Evolutionary conservation across 306 rosid genomes (phyloP).

Genomic region (Phaseolus lunatus): DNA sequence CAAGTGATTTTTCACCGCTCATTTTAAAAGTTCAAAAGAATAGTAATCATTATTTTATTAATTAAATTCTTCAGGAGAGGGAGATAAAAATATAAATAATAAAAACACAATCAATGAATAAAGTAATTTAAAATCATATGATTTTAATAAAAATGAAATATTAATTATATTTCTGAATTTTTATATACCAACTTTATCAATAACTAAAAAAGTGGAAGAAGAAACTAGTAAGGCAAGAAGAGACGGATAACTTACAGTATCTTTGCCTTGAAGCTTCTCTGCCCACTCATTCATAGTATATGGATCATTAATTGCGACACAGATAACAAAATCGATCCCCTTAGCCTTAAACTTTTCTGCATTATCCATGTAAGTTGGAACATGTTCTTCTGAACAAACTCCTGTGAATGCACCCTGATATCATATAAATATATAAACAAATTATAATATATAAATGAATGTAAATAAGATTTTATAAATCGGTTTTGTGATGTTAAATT

Average conservation of each 20-base stretch:
- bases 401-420: constrained; percentile 93
- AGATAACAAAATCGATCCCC: constrained; percentile 78
- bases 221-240: not conserved
- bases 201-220: not conserved
- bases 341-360: constrained; percentile 76
- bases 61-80: too few relatives aligned
- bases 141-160: too few relatives aligned
- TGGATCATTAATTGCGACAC: constrained; percentile 92
- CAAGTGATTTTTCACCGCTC: not conserved
- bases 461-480: too few relatives aligned
- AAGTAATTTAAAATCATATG: too few relatives aligned
- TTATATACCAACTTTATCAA: not conserved
- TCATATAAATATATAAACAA: too few relatives aligned
- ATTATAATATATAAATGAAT: too few relatives aligned
- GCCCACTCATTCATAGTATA: constrained; percentile 86
- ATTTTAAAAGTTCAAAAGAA: too few relatives aligned
- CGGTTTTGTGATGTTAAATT: too few relatives aligned
- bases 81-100: too few relatives aligned
- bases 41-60: too few relatives aligned
- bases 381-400: constrained; percentile 89
- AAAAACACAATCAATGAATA: too few relatives aligned
- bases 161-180: not conserved
- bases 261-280: constrained; percentile 74
- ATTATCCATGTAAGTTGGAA: constrained; percentile 81
- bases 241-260: constrained; percentile 66